Conservation (phyloP, 805 yeast genomes). For the Sugiyamaella smithiae region DNA sequence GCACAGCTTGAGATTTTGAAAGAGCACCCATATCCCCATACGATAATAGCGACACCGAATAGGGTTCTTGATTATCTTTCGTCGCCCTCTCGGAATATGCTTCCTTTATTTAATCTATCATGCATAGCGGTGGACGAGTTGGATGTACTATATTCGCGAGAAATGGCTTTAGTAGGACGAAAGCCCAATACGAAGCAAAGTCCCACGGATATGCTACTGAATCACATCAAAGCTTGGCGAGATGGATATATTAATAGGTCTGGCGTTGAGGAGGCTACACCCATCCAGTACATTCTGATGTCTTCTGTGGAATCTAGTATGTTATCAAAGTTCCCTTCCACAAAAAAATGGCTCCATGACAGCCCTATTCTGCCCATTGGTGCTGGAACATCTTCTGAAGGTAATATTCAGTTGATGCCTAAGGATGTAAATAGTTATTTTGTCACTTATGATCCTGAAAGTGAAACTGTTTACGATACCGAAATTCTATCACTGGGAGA, state of each 20-base stretch:
- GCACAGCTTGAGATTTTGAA: conserved; percentile 26
- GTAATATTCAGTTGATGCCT: background rate
- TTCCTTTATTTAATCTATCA: conserved; percentile 19
- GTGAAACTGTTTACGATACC: background rate
- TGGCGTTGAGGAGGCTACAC: background rate
- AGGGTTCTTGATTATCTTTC: conserved; percentile 47
- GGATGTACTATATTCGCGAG: conserved; percentile 21
- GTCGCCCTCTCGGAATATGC: conserved; percentile 27
- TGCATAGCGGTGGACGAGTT: conserved; percentile 31
- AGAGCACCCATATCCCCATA: conserved; percentile 36
- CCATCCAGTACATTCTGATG: conserved; percentile 1
- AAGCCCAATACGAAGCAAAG: conserved; percentile 12
- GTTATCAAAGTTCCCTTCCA: background rate
- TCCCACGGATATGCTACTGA: conserved; percentile 27
- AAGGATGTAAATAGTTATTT: background rate
- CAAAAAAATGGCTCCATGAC: conserved; percentile 5
- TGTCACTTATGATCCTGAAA: background rate
- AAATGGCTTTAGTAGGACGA: background rate
- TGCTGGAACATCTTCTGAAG: conserved; percentile 1
- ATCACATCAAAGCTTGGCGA: conserved; percentile 18
- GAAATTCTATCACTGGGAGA: background rate
- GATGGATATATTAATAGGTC: background rate
- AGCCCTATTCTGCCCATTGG: conserved; percentile 6
- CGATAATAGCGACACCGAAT: conserved; percentile 56
- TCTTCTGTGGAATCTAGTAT: conserved; percentile 5